Conservation (phyloP, 176 grass and related monocot species). For the Oryza officinalis region DNA sequence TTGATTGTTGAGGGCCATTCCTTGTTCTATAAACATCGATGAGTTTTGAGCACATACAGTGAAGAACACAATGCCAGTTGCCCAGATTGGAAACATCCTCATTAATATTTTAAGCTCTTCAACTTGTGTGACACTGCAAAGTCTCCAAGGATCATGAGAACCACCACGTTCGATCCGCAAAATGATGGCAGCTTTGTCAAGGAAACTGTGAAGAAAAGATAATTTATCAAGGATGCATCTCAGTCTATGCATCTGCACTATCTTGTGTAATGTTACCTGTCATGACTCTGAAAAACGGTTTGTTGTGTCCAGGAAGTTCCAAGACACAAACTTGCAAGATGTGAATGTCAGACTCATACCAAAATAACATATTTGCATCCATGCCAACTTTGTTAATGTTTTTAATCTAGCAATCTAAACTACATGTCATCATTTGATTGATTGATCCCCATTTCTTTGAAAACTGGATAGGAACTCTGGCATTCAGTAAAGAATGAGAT, state of each 20-base stretch:
- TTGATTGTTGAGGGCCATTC: constrained; percentile 60
- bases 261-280: constrained; percentile 30
- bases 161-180: constrained; percentile 33
- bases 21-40: constrained; percentile 84
- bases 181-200: constrained; percentile 75
- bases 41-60: constrained; percentile 73
- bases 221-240: constrained; percentile 3
- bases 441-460: neutral
- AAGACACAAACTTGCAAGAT: constrained; percentile 53
- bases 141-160: constrained; percentile 65
- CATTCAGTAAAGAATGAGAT: neutral
- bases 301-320: constrained; percentile 38
- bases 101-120: constrained; percentile 86
- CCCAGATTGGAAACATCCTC: constrained; percentile 84
- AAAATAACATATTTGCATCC: constrained; percentile 15
- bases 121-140: constrained; percentile 81
- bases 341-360: constrained; percentile 10
- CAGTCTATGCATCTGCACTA: neutral
- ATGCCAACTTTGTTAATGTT: constrained; percentile 14
- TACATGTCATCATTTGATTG: neutral
- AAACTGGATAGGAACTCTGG: neutral
- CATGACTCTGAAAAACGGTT: constrained; percentile 26
- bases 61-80: constrained; percentile 76
- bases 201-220: constrained; percentile 55
- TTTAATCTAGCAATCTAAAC: constrained; percentile 18